These are phyloP conservation scores for Tricholoma terreum DNA, from an alignment of 768 basidiomycete species.

Conservation along the genomic window DNA sequence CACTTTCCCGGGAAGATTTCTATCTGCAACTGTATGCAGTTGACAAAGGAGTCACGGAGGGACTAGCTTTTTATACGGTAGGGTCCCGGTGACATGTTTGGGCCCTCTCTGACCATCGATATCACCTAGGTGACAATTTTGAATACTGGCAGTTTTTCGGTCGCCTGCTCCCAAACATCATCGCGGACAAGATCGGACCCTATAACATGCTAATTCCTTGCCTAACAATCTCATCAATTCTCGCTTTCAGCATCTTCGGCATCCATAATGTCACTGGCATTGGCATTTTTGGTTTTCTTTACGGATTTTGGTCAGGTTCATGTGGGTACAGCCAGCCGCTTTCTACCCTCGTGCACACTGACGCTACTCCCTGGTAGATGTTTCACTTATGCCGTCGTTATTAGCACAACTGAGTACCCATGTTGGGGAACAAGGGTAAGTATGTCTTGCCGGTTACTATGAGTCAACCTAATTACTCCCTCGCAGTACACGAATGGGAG, in stretches of 20 bases:
- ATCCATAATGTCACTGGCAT: slow-evolving; percentile 36
- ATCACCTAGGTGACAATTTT: slow-evolving; percentile 43
- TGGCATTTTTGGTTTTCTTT: slow-evolving; percentile 42
- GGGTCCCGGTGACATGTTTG: slow-evolving; percentile 15
- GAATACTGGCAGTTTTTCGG: slow-evolving; percentile 54
- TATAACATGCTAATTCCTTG: slow-evolving; percentile 49
- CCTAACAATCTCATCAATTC: slow-evolving; percentile 35
- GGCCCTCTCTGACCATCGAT: neutral
- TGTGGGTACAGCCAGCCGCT: slow-evolving; percentile 34
- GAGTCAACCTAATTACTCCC: neutral
- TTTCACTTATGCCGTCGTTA: slow-evolving; percentile 38
- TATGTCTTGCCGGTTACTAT: neutral
- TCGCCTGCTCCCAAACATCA: slow-evolving; percentile 52
- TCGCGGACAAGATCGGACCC: slow-evolving; percentile 49
- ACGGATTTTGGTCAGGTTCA: slow-evolving; percentile 55
- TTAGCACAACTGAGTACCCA: slow-evolving; percentile 35
- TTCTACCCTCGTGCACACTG: neutral
- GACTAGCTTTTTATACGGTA: slow-evolving; percentile 48
- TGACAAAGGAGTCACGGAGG: slow-evolving; percentile 35
- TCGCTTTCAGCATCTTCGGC: slow-evolving; percentile 47
- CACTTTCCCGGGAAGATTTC: slow-evolving; percentile 36
- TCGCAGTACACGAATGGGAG: slow-evolving; percentile 44
- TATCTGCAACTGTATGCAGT: slow-evolving; percentile 53
- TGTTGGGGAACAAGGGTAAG: slow-evolving; percentile 7
- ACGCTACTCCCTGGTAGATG: slow-evolving; percentile 24